A percentile compares a stretch with the other conserved stretches of the same genome.
These are phyloP conservation scores for Amanita pseudoporphyria DNA, from an alignment of 768 basidiomycete genomes.

Conservation along the genomic window DNA sequence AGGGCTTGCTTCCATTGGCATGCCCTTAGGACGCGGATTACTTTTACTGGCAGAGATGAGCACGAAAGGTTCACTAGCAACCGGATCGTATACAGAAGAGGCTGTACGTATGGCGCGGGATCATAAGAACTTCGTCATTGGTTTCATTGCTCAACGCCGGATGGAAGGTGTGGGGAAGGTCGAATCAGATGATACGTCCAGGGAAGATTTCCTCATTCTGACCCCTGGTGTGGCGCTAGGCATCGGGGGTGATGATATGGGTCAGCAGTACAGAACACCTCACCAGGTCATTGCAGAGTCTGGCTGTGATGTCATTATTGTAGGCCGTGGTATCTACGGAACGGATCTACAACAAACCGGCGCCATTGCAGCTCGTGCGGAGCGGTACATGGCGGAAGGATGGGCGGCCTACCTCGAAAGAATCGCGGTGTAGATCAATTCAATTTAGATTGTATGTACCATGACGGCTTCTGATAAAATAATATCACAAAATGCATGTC, in stretches of 20 bases:
- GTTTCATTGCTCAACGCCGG: constrained; percentile 87
- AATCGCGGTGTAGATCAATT: constrained; percentile 12
- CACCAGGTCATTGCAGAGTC: constrained; percentile 67
- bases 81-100: constrained; percentile 72
- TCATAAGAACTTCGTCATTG: constrained; percentile 83
- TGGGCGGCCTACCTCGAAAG: constrained; percentile 86
- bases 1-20: constrained; percentile 83
- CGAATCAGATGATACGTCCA: constrained; percentile 19
- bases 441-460: no score
- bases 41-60: constrained; percentile 96
- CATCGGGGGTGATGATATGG: constrained; percentile 71
- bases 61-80: constrained; percentile 77
- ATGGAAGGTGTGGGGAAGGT: constrained; percentile 59
- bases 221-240: constrained; percentile 92
- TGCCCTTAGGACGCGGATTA: constrained; percentile 77
- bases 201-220: constrained; percentile 82
- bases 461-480: no score
- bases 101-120: constrained; percentile 83
- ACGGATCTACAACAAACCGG: constrained; percentile 35
- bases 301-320: constrained; percentile 95
- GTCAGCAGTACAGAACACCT: constrained; percentile 93
- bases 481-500: neutral
- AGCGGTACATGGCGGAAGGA: constrained; percentile 74
- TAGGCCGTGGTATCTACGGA: constrained; percentile 91
- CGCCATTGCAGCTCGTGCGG: constrained; percentile 55